Percentiles rank a stretch among this genome's conserved stretches.
phyloP scores from a whole-genome alignment of 2,329 filamentous ascomycete genomes.

The Mycogone perniciosa region DNA sequence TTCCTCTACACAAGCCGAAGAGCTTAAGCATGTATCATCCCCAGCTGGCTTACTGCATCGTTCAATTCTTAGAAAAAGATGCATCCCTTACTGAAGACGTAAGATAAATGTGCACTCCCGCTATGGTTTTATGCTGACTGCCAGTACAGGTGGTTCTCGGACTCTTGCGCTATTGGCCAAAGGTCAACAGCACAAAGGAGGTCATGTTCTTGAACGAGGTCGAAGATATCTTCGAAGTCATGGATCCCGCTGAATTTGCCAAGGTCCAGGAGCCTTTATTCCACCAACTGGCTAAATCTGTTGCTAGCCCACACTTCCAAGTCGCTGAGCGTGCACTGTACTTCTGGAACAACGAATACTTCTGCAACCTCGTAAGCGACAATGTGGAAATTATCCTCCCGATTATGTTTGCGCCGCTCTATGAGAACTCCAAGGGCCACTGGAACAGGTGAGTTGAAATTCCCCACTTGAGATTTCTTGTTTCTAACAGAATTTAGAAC shows the following conservation, averaged over 20 bases:
- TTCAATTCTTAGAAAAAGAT: conserved; percentile 97
- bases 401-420: conserved; percentile 98
- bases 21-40: conserved; percentile 99
- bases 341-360: conserved; percentile 99
- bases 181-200: conserved; percentile 98
- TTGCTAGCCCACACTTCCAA: conserved; percentile 97
- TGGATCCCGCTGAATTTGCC: conserved; percentile 97
- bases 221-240: conserved; percentile 98
- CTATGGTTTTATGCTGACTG: background rate
- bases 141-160: conserved; percentile 74
- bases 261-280: conserved; percentile 98
- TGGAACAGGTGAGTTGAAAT: conserved; percentile 76
- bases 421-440: conserved; percentile 98
- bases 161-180: conserved; percentile 93
- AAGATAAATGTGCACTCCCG: conserved; percentile 24
- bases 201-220: conserved; percentile 99
- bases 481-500: conserved; percentile 56
- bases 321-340: conserved; percentile 95
- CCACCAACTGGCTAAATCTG: conserved; percentile 94
- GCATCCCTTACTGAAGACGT: conserved; percentile 95
- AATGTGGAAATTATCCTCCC: conserved; percentile 97
- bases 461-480: background rate
- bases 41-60: conserved; percentile 96
- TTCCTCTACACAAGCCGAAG: conserved; percentile 96
- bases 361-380: conserved; percentile 97